Percentiles rank a stretch among this genome's conserved stretches.
Evolutionary conservation across 768 basidiomycete species (phyloP).

Genomic region (Russula brevipes): DNA sequence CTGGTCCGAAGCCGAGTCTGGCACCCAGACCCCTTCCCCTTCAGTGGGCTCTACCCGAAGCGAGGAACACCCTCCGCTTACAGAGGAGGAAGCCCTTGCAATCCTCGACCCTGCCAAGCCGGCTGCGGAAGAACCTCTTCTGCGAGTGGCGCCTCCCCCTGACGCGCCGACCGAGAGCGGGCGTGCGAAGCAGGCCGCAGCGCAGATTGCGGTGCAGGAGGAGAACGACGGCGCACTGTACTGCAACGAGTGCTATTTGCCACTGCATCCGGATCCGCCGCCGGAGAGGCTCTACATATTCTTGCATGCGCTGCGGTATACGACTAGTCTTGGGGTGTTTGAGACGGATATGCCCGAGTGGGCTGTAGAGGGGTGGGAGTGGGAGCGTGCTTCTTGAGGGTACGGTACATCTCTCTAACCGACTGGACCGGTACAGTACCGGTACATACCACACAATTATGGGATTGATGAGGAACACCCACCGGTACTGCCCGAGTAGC

Average conservation of each 20-base stretch:
- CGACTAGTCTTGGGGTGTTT: conserved; percentile 74
- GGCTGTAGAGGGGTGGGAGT: conserved; percentile 70
- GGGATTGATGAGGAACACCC: too few species aligned
- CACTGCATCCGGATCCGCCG: conserved; percentile 87
- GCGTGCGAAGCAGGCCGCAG: conserved; percentile 21
- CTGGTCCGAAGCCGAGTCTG: neutral
- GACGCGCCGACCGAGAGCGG: conserved; percentile 34
- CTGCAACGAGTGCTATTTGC: conserved; percentile 89
- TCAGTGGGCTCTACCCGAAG: neutral
- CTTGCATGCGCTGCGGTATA: conserved; percentile 85
- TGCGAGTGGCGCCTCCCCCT: conserved; percentile 19
- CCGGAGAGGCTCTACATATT: conserved; percentile 94
- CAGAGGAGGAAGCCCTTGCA: conserved; percentile 46
- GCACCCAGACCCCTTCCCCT: neutral
- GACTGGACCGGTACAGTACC: too few species aligned
- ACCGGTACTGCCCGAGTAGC: too few species aligned
- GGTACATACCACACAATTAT: too few species aligned
- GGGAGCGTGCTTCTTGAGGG: conserved; percentile 32
- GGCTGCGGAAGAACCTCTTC: conserved; percentile 9
- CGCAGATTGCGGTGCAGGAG: conserved; percentile 32
- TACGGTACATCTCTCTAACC: too few species aligned
- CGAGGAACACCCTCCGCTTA: conserved; percentile 35
- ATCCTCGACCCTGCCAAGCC: conserved; percentile 24
- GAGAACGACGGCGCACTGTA: conserved; percentile 42
- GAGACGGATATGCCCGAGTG: conserved; percentile 87